A percentile compares a stretch with the other conserved stretches of the same genome.
phyloP scores from a whole-genome alignment of 345 rosid species.

The rapeseed (Brassica napus) region Da-Ae NC_063446.1:58610001-58610500 shows the following conservation, averaged over 20 bases:
- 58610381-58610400: conserved; percentile 62
- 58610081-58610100: conserved; percentile 75
- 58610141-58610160: conserved; percentile 32
- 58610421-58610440: conserved; percentile 79
- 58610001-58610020: conserved; percentile 57
- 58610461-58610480: conserved; percentile 46
- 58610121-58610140: conserved; percentile 40
- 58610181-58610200: conserved; percentile 60
- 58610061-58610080: conserved; percentile 57
- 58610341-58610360: conserved; percentile 71
- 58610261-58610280: conserved; percentile 27
- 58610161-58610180: conserved; percentile 1
- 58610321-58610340: conserved; percentile 63
- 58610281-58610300: conserved; percentile 70
- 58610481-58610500: conserved; percentile 29
- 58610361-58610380: conserved; percentile 69
- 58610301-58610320: conserved; percentile 63
- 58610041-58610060: conserved; percentile 57
- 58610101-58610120: conserved; percentile 42
- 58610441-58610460: conserved; percentile 66
- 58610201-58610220: conserved; percentile 72
- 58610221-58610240: conserved; percentile 64
- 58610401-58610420: conserved; percentile 63
- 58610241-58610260: conserved; percentile 54
- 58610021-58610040: conserved; percentile 36